Evolutionary conservation across 2,329 filamentous ascomycete species (phyloP).

Genomic region (Dothidotthia symphoricarpi): DNA sequence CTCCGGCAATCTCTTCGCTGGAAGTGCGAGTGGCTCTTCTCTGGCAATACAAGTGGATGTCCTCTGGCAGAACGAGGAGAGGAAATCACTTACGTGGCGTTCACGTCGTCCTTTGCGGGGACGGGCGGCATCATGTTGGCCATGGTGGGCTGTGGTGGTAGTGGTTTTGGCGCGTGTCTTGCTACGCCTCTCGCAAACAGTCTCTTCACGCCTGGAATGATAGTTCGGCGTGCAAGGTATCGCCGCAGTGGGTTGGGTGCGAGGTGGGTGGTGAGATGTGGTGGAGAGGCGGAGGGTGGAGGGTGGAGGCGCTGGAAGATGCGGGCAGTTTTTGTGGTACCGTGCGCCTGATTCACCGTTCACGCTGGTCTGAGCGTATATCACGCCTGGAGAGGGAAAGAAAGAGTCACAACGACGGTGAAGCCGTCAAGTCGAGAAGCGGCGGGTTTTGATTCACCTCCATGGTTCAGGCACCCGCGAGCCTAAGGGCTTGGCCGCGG

Average conservation of each 20-base stretch:
- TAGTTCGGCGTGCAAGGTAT: too few species aligned
- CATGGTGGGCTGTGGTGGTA: conserved; percentile 34
- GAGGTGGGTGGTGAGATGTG: not conserved
- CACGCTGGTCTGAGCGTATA: too few species aligned
- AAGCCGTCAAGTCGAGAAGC: conserved; percentile 17
- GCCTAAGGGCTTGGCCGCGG: conserved; percentile 21
- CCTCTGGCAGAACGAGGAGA: too few species aligned
- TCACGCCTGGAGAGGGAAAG: not conserved
- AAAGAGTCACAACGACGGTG: conserved; percentile 8
- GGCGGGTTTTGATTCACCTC: conserved; percentile 30
- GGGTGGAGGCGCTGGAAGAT: too few species aligned
- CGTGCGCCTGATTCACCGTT: too few species aligned
- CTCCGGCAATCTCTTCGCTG: too few species aligned
- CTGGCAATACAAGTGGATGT: too few species aligned
- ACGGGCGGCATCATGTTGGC: conserved; percentile 43
- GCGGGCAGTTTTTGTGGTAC: not conserved
- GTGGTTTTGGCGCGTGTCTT: not conserved
- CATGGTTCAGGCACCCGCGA: conserved; percentile 35
- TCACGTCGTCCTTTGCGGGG: conserved; percentile 58
- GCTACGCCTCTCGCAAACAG: not conserved
- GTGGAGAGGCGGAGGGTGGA: not conserved
- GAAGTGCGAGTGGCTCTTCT: too few species aligned
- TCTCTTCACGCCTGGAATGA: not conserved
- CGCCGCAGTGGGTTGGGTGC: not conserved
- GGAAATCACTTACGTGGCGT: conserved; percentile 57